A percentile compares a stretch with the other conserved stretches of the same genome.
Conservation (phyloP, 1,139 yeast species). For the Arxiozyma heterogenica region DNA sequence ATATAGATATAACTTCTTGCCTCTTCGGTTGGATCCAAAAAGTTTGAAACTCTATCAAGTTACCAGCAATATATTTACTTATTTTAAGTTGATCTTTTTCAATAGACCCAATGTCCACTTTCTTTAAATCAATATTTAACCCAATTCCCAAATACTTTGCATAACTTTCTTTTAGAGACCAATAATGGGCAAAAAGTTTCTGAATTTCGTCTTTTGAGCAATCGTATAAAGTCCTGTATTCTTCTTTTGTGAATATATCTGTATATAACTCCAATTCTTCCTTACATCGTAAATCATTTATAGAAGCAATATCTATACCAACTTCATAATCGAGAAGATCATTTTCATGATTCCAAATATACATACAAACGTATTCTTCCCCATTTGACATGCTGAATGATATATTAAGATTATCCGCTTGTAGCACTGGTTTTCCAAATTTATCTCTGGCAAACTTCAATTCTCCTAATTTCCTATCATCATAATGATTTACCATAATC, state of each 20-base stretch:
- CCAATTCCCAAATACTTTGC: constrained; percentile 58
- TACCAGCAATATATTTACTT: constrained; percentile 8
- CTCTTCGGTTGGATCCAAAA: constrained; percentile 14
- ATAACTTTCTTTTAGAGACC: constrained; percentile 71
- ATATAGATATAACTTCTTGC: constrained; percentile 11
- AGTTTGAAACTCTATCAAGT: constrained; percentile 14
- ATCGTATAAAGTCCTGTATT: constrained; percentile 30
- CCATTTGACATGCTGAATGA: constrained; percentile 53
- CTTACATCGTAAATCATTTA: constrained; percentile 33
- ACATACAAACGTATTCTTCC: constrained; percentile 36
- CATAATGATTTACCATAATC: neutral
- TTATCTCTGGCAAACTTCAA: constrained; percentile 21
- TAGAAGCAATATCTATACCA: constrained; percentile 59
- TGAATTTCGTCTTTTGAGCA: constrained; percentile 5
- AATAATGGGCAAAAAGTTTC: constrained; percentile 42
- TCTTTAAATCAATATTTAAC: constrained; percentile 41
- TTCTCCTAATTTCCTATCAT: constrained; percentile 7
- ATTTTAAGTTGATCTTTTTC: neutral
- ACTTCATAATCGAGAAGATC: constrained; percentile 19
- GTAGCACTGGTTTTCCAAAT: constrained; percentile 38
- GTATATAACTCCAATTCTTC: constrained; percentile 36
- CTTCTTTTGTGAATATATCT: constrained; percentile 42
- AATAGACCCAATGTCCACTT: constrained; percentile 24
- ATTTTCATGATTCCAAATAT: constrained; percentile 29
- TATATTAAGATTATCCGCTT: constrained; percentile 31